Conservation (phyloP, 306 rosid genomes). For the Inga laurina region DNA sequence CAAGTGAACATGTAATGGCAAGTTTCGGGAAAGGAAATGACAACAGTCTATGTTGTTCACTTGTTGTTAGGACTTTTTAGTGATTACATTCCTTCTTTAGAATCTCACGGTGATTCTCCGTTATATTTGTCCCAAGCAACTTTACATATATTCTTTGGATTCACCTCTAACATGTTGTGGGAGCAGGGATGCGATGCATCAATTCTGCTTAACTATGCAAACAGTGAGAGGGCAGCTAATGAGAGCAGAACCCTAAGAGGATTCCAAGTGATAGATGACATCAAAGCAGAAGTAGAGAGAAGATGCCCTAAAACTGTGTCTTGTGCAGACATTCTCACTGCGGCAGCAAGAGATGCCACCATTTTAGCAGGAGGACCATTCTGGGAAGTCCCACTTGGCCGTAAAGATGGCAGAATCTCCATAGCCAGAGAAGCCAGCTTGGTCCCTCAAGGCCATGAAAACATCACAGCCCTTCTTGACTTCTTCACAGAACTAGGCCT, state of each 20-base stretch:
- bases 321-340: constrained; percentile 84
- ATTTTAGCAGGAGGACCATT: constrained; percentile 83
- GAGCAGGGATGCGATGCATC: constrained; percentile 87
- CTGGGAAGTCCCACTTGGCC: constrained; percentile 89
- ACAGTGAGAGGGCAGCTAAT: constrained; percentile 64
- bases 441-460: constrained; percentile 89
- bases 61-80: too few species aligned
- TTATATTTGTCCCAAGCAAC: neutral
- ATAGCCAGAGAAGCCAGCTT: constrained; percentile 59
- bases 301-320: constrained; percentile 80
- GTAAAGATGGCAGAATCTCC: constrained; percentile 71
- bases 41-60: too few species aligned
- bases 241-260: constrained; percentile 78
- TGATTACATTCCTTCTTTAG: too few species aligned
- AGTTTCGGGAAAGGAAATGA: too few species aligned
- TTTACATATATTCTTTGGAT: neutral
- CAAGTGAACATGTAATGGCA: too few species aligned
- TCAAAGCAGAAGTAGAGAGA: constrained; percentile 63
- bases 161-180: neutral
- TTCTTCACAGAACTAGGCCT: constrained; percentile 56
- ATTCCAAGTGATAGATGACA: constrained; percentile 67
- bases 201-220: constrained; percentile 54
- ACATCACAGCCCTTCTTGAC: constrained; percentile 51
- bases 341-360: constrained; percentile 89
- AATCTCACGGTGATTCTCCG: too few species aligned